Evolutionary conservation across 331 rosid species (phyloP).

Genomic region (Stylosanthes scabra): DNA sequence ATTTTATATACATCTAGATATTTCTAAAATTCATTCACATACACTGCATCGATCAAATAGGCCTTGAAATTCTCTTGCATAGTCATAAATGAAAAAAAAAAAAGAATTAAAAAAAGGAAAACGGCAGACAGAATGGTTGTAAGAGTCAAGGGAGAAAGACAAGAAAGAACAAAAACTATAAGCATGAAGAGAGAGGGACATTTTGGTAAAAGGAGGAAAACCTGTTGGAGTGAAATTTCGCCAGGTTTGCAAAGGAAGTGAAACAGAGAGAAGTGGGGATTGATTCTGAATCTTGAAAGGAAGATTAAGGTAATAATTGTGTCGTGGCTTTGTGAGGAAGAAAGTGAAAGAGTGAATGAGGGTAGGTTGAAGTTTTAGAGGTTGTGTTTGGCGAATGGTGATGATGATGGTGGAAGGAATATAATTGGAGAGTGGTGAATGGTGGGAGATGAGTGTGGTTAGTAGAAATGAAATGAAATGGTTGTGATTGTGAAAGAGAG

Average conservation of each 20-base stretch:
- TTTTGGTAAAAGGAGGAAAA: constrained; percentile 14
- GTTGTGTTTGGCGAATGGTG: not conserved
- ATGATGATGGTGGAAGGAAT: not conserved
- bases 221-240: constrained; percentile 44
- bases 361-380: not conserved
- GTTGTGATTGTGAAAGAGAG: constrained; percentile 6
- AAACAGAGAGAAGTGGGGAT: not conserved
- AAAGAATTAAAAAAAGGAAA: not conserved
- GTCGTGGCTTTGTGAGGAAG: not conserved
- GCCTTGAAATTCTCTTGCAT: constrained; percentile 17
- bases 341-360: constrained; percentile 5
- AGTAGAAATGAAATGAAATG: constrained; percentile 12
- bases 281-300: constrained; percentile 7
- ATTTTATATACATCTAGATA: constrained; percentile 21
- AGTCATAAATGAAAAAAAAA: not conserved
- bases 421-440: not conserved
- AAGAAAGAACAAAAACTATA: constrained; percentile 8
- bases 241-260: constrained; percentile 39
- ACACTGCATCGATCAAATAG: constrained; percentile 23
- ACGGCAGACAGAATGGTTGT: constrained; percentile 21
- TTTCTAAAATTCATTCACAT: constrained; percentile 6
- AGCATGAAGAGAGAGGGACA: not conserved
- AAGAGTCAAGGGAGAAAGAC: constrained; percentile 15
- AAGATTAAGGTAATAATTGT: not conserved
- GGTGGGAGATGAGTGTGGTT: not conserved